Evolutionary conservation across 352 stramenopile genomes (phyloP), one percentile per base, ranked within the genome.

Genomic region (Elongisporangium anandrum): DNA sequence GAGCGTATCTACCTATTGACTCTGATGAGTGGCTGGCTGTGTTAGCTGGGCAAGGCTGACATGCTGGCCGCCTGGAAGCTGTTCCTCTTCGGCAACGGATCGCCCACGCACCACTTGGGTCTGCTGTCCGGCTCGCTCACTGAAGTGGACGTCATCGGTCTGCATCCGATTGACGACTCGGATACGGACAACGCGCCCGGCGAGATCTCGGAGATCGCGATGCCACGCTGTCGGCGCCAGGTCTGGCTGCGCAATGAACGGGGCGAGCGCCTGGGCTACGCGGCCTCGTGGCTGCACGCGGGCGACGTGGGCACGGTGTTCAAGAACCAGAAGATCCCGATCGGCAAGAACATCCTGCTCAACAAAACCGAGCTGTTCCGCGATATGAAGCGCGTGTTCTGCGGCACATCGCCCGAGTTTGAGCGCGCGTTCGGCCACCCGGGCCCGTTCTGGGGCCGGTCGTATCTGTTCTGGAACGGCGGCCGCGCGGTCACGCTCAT

Each of bases 281-380:
- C 86, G n/a, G 57, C 77, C 24, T 94, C 86, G 34, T 95, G 86
- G 86, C 77, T 91, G 49, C 71, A 78, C 23, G 72, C 77, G 34
- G 59, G 63, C 12, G 81, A 92, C 60, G 82, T 94, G 19, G 75
- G 71, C n/a, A 60, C 68, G n/a, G 75, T 92, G 10, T 91, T 91
- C 58, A 84, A 84, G 57, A 81, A 95, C 75, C 81, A 86, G 38
- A 82, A 81, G 61, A 79, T 90, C 59, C 86, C 86, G 7, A 95
- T 95, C 41, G 84, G 86, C 59, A 81, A 85, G 58, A 92, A 91
- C 68, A 92, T 95, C 51, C 54, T 88, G 22, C 72, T 85, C 66
- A 82, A 92, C 66, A 86, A 86, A 67, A 92, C 81, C 1, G 86
- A 95, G 67, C 75, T 95, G 34, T 95, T 89, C 54, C 86, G 86